These are phyloP conservation scores for Phlebopus sp. DNA, from an alignment of 1,284 basidiomycete species.

Conservation along the genomic window DNA sequence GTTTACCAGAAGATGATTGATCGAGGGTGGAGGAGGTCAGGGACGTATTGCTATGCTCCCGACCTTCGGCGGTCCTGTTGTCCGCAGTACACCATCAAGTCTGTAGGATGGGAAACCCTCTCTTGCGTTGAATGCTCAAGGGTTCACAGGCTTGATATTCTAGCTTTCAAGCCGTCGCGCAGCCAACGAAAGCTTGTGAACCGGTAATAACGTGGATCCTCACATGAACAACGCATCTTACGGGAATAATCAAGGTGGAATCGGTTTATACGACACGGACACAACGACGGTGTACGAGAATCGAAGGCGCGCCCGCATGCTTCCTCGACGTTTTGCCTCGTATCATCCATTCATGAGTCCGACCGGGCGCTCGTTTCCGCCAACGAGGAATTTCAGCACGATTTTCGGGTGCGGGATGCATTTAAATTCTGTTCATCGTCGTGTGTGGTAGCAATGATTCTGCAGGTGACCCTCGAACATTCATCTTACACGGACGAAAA, in stretches of 20 bases:
- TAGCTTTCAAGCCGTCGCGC: conserved; percentile 70
- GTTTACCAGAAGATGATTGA: conserved; percentile 81
- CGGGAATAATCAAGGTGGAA: conserved; percentile 61
- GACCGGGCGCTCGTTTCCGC: conserved; percentile 30
- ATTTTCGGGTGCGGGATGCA: conserved; percentile 50
- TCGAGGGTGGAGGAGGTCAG: conserved; percentile 87
- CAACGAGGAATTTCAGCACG: conserved; percentile 28
- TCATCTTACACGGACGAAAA: conserved; percentile 80
- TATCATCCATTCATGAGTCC: conserved; percentile 43
- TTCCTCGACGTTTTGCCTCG: conserved; percentile 35
- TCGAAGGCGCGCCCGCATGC: conserved; percentile 13
- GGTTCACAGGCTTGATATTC: conserved; percentile 62
- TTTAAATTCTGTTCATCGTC: background rate
- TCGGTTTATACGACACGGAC: conserved; percentile 58
- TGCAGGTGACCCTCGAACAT: conserved; percentile 69
- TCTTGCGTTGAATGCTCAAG: conserved; percentile 5
- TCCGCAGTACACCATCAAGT: conserved; percentile 91
- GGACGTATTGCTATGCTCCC: conserved; percentile 81
- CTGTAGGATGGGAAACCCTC: conserved; percentile 16
- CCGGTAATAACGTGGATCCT: conserved; percentile 41
- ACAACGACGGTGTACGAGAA: conserved; percentile 30
- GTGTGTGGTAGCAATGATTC: conserved; percentile 2
- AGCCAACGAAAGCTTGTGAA: conserved; percentile 77
- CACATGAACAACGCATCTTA: conserved; percentile 7
- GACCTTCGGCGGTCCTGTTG: conserved; percentile 83